Percentiles rank a stretch among this genome's conserved stretches.
Evolutionary conservation across 176 grass and related monocot species (phyloP).

Genomic region (Eleusine indica): DNA sequence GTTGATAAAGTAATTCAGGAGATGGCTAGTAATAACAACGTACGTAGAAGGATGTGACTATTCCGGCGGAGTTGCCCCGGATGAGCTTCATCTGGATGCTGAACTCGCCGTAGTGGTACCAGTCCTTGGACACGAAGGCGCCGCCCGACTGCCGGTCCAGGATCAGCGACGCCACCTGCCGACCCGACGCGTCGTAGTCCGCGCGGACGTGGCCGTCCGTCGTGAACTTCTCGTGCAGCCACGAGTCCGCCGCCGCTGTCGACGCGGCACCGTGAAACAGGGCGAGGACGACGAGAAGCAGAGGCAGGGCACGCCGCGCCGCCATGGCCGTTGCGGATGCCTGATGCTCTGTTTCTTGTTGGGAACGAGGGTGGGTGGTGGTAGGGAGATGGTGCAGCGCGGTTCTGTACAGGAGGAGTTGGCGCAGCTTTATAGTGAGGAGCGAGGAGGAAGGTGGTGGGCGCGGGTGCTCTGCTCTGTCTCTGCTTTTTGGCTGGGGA

Average conservation of each 20-base stretch:
- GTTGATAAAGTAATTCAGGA: too few species aligned
- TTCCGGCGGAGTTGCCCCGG: conserved; percentile 52
- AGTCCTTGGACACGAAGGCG: background rate
- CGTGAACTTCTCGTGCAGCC: conserved; percentile 40
- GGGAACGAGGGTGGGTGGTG: background rate
- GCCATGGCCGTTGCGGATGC: conserved; percentile 9
- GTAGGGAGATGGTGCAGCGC: background rate
- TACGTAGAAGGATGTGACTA: conserved; percentile 57
- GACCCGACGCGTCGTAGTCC: conserved; percentile 19
- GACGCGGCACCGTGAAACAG: background rate
- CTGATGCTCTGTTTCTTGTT: background rate
- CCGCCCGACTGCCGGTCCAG: conserved; percentile 22
- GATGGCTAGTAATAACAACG: background rate
- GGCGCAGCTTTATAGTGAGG: too few species aligned
- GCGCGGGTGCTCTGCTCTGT: too few species aligned
- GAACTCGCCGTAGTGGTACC: conserved; percentile 57
- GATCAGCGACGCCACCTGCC: conserved; percentile 25
- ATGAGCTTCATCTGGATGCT: conserved; percentile 55
- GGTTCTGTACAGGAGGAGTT: background rate
- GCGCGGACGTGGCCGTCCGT: conserved; percentile 37
- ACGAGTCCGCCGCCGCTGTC: conserved; percentile 15
- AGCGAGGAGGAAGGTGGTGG: too few species aligned
- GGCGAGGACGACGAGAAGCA: background rate
- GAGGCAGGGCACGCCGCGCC: background rate
- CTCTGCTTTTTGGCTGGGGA: too few species aligned